Conservation (phyloP, 176 grass and related monocot species). For the Ensete glaucum region DNA sequence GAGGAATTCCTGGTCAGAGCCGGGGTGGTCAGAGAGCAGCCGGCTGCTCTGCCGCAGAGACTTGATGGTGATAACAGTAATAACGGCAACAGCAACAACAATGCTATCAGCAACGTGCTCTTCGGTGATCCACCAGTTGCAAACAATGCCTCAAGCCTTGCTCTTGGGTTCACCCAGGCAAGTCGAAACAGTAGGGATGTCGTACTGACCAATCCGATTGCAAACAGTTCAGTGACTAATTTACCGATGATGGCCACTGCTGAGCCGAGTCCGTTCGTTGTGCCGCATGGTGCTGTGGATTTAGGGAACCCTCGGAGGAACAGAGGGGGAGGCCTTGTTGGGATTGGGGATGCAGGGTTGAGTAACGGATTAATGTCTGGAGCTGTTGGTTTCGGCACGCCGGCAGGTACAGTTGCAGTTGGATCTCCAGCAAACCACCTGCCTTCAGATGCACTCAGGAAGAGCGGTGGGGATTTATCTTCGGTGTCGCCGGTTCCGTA, state of each 20-base stretch:
- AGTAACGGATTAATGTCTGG: conserved; percentile 22
- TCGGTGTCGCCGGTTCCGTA: conserved; percentile 61
- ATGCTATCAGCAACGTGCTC: background rate
- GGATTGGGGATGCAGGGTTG: conserved; percentile 8
- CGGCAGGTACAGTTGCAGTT: background rate
- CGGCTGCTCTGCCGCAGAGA: background rate
- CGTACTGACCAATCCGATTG: background rate
- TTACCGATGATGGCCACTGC: conserved; percentile 26
- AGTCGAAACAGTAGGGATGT: background rate
- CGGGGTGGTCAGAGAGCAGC: conserved; percentile 58
- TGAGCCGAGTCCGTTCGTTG: conserved; percentile 29
- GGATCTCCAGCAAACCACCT: conserved; percentile 30
- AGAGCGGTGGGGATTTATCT: conserved; percentile 30
- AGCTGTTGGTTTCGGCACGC: conserved; percentile 14
- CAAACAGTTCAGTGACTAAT: background rate
- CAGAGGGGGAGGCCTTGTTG: background rate
- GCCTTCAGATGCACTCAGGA: conserved; percentile 15
- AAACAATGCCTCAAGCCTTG: background rate
- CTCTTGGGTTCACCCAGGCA: background rate
- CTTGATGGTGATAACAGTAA: background rate
- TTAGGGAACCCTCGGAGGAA: background rate
- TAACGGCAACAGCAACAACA: background rate
- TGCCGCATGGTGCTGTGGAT: conserved; percentile 3
- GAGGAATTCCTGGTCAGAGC: conserved; percentile 82
- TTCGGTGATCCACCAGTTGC: background rate